Conservation (phyloP, 140 eudicot genomes). For the Cichorium intybus region DNA sequence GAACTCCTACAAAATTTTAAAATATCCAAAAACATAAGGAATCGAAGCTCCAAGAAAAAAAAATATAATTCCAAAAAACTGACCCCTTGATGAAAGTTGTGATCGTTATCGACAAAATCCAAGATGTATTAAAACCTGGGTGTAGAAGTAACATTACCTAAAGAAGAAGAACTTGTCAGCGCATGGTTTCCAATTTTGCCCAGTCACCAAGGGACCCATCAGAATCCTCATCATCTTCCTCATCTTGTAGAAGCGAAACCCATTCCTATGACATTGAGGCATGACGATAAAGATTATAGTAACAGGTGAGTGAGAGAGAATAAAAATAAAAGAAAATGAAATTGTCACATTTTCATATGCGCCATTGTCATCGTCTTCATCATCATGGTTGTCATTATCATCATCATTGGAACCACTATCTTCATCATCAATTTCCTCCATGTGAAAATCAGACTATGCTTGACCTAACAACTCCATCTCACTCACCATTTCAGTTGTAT, state of each 20-base stretch:
- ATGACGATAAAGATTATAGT: conserved; percentile 15
- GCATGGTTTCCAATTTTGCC: conserved; percentile 97
- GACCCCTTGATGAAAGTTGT: no score
- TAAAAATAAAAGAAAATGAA: conserved; percentile 15
- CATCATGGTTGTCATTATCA: conserved; percentile 34
- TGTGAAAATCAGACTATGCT: conserved; percentile 53
- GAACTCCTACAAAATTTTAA: no score
- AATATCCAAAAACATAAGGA: no score
- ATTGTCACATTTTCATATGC: conserved; percentile 35
- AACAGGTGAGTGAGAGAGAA: conserved; percentile 1
- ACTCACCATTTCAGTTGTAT: conserved; percentile 76
- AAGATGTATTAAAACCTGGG: no score
- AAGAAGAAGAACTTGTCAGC: no score
- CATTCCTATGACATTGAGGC: conserved; percentile 57
- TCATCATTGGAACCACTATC: conserved; percentile 50
- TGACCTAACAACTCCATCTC: conserved; percentile 74
- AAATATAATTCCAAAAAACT: no score
- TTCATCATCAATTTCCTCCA: conserved; percentile 50
- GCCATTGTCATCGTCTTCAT: conserved; percentile 36
- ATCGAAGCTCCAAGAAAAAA: no score
- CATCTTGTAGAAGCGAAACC: conserved; percentile 61
- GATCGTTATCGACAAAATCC: no score
- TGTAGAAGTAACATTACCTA: no score
- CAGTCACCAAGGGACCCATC: conserved; percentile 84
- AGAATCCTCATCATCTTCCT: conserved; percentile 61